Percentiles rank a stretch among this genome's conserved stretches.
Evolutionary conservation across 208 protist species (phyloP).

Genomic region (Trichomonas vaginalis): DNA sequence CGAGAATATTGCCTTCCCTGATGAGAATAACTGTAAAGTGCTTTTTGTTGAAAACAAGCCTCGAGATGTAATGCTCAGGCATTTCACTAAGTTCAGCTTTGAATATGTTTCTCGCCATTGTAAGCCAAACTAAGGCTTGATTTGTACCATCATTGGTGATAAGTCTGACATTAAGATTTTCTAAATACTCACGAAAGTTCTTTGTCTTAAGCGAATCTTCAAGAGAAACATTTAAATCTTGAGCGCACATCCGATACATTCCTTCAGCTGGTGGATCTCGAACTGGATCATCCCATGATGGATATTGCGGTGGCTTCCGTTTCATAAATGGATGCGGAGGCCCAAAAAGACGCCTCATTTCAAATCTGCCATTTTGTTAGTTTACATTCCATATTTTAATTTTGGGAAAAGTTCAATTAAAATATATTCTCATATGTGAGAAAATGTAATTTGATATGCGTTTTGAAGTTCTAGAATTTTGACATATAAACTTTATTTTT

Average conservation of each 20-base stretch:
- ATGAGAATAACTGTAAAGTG: neutral
- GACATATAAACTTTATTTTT: too few species aligned
- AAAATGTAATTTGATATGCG: too few species aligned
- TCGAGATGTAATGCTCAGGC: neutral
- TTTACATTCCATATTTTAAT: too few species aligned
- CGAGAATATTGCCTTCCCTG: slow-evolving; percentile 21
- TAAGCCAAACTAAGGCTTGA: neutral
- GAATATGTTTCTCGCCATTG: slow-evolving; percentile 5
- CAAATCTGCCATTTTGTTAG: too few species aligned
- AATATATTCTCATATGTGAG: too few species aligned
- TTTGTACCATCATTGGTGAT: neutral
- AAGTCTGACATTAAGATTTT: neutral
- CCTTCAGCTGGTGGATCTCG: neutral
- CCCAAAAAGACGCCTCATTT: neutral
- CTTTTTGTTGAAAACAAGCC: neutral
- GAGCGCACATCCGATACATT: neutral
- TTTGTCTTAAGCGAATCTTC: neutral
- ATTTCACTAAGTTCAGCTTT: neutral
- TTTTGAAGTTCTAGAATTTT: too few species aligned
- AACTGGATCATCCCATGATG: neutral
- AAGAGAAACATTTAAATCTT: neutral
- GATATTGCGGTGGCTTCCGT: neutral
- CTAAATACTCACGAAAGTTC: neutral
- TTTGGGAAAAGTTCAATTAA: too few species aligned
- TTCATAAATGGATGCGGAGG: neutral